Percentiles rank a stretch among this genome's conserved stretches.
Evolutionary conservation across 805 yeast species (phyloP).

Genomic region (Ogataea minuta): DNA sequence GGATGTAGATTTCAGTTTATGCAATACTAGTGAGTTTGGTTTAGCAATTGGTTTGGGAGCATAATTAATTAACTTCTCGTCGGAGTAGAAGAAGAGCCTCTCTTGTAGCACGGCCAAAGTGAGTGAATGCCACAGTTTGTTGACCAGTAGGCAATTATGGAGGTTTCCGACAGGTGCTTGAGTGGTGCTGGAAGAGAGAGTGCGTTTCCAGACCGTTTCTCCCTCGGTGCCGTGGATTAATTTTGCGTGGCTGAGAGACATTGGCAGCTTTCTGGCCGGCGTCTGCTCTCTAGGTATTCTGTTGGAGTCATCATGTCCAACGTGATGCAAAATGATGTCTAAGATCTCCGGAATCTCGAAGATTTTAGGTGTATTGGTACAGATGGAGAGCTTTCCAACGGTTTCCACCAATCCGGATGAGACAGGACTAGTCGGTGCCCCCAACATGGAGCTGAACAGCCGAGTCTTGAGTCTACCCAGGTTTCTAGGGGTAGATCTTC

Average conservation of each 20-base stretch:
- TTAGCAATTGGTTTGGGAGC: constrained; percentile 7
- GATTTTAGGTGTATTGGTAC: constrained; percentile 36
- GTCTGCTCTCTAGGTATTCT: constrained; percentile 59
- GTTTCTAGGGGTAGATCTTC: constrained; percentile 13
- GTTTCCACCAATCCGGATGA: constrained; percentile 6
- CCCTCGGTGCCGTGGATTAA: constrained; percentile 46
- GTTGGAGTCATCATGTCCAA: constrained; percentile 48
- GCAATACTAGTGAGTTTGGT: constrained; percentile 53
- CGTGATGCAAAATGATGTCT: constrained; percentile 53
- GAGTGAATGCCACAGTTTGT: constrained; percentile 59
- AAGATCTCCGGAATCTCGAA: constrained; percentile 79
- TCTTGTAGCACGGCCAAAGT: constrained; percentile 55
- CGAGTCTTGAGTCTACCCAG: constrained; percentile 13
- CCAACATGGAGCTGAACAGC: constrained; percentile 28
- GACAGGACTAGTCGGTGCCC: constrained; percentile 19
- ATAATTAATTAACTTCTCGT: constrained; percentile 35
- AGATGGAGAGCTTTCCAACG: constrained; percentile 8
- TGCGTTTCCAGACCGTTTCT: constrained; percentile 43
- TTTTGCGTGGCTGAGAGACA: constrained; percentile 66
- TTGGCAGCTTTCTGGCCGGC: constrained; percentile 65
- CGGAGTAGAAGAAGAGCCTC: constrained; percentile 53
- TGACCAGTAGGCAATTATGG: constrained; percentile 65
- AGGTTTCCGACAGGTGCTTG: constrained; percentile 2
- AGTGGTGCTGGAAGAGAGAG: constrained; percentile 17
- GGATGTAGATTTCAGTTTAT: constrained; percentile 53